Conservation (phyloP, 2,329 filamentous ascomycete genomes). For the Nigrospora oryzae region DNA sequence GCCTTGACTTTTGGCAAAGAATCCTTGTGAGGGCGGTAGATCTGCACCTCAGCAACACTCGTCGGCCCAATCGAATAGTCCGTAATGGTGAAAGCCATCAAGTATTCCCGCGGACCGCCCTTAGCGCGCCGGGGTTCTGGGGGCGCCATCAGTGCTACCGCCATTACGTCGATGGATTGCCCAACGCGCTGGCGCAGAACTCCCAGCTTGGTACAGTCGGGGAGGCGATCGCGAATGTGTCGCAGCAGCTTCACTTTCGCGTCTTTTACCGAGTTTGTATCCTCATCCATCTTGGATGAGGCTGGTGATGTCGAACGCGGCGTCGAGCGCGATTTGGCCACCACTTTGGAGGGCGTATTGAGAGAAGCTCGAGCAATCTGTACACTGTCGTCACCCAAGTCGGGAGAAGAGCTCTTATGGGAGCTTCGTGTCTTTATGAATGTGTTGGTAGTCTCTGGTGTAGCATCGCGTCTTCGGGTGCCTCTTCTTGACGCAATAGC, state of each 20-base stretch:
- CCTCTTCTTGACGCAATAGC: conserved; percentile 3
- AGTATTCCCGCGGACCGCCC: conserved; percentile 49
- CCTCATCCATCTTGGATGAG: conserved; percentile 13
- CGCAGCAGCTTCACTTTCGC: conserved; percentile 38
- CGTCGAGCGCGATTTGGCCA: conserved; percentile 5
- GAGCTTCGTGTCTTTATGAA: conserved; percentile 3
- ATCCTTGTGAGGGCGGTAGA: conserved; percentile 50
- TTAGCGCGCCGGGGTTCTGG: conserved; percentile 45
- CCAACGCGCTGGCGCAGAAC: conserved; percentile 39
- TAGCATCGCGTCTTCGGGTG: conserved; percentile 5
- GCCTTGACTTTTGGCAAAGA: conserved; percentile 44
- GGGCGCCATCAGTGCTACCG: conserved; percentile 42
- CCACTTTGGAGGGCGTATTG: conserved; percentile 5
- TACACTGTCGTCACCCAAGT: conserved; percentile 3
- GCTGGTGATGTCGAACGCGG: conserved; percentile 2
- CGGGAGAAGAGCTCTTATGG: conserved; percentile 4
- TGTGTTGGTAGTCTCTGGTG: conserved; percentile 1
- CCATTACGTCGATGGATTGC: conserved; percentile 44
- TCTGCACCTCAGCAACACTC: conserved; percentile 42
- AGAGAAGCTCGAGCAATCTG: conserved; percentile 15
- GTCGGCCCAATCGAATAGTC: conserved; percentile 46
- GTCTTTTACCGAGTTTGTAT: conserved; percentile 18
- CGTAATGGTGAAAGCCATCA: conserved; percentile 48
- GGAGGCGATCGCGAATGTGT: conserved; percentile 37
- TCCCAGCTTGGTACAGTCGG: conserved; percentile 45